Percentiles rank a stretch among this genome's conserved stretches.
Evolutionary conservation across 257 asterid species (phyloP).

Genomic region (Solanum lycopersicoides): DNA sequence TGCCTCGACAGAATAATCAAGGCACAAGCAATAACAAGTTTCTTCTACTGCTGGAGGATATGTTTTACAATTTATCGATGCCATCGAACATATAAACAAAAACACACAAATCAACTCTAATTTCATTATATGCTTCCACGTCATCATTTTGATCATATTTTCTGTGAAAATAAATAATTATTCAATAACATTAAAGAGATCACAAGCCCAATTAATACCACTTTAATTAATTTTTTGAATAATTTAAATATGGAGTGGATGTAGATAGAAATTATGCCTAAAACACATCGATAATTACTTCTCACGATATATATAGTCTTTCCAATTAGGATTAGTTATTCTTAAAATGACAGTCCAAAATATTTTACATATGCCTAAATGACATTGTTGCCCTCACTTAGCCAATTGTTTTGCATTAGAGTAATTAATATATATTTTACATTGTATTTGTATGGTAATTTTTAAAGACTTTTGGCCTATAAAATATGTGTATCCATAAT

Average conservation of each 20-base stretch:
- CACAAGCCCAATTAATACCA: neutral
- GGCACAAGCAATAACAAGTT: too few relatives aligned
- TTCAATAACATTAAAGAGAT: neutral
- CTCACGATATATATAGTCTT: neutral
- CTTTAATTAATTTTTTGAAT: too few relatives aligned
- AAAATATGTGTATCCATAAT: neutral
- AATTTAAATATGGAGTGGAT: too few relatives aligned
- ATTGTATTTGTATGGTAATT: neutral
- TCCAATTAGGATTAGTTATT: neutral
- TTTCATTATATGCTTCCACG: neutral
- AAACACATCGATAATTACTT: neutral
- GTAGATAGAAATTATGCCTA: neutral
- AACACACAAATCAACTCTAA: too few relatives aligned
- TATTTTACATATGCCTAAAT: neutral
- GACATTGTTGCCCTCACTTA: neutral
- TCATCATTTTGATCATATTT: neutral
- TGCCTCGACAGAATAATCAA: too few relatives aligned
- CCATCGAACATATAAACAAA: too few relatives aligned
- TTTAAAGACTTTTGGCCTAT: neutral
- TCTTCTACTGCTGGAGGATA: too few relatives aligned
- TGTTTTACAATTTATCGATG: too few relatives aligned
- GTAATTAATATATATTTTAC: neutral
- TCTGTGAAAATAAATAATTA: neutral
- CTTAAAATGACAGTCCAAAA: neutral
- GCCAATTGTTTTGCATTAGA: neutral